Conservation (phyloP, 2,329 filamentous ascomycete genomes). For the Pseudocercospora musae region DNA sequence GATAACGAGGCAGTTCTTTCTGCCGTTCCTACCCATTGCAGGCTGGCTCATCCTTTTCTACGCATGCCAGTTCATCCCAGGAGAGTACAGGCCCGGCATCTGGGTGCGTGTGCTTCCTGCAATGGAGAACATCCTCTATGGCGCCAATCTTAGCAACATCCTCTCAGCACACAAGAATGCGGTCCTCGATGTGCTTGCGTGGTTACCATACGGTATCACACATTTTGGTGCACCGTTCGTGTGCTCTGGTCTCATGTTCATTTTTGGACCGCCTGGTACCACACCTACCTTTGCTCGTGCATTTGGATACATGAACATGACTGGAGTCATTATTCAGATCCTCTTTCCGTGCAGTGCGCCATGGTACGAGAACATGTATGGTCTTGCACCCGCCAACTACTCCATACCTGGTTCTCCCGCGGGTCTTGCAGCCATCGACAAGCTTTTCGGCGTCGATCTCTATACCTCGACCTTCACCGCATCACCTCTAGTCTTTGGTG, state of each 20-base stretch:
- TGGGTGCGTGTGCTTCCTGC: slow-evolving; percentile 94
- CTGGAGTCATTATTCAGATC: slow-evolving; percentile 83
- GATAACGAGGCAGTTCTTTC: slow-evolving; percentile 83
- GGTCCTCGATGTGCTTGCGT: slow-evolving; percentile 81
- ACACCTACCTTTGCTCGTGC: slow-evolving; percentile 79
- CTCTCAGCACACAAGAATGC: slow-evolving; percentile 84
- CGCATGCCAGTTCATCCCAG: slow-evolving; percentile 84
- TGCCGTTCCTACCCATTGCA: slow-evolving; percentile 80
- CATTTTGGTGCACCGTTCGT: slow-evolving; percentile 86
- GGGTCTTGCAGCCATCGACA: slow-evolving; percentile 82
- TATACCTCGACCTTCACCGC: slow-evolving; percentile 91
- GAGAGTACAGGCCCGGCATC: slow-evolving; percentile 84
- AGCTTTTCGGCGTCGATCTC: slow-evolving; percentile 83
- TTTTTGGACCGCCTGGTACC: slow-evolving; percentile 83
- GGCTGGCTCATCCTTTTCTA: slow-evolving; percentile 91
- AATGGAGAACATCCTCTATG: slow-evolving; percentile 93
- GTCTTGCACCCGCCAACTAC: slow-evolving; percentile 86
- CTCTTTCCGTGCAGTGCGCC: slow-evolving; percentile 91
- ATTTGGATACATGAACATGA: slow-evolving; percentile 90
- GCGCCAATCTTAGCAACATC: slow-evolving; percentile 93
- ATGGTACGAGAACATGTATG: slow-evolving; percentile 95
- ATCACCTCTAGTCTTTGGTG: slow-evolving; percentile 88
- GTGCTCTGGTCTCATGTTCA: slow-evolving; percentile 74
- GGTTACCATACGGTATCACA: slow-evolving; percentile 87
- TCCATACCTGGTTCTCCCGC: slow-evolving; percentile 86